A percentile compares a stretch with the other conserved stretches of the same genome.
Conservation (phyloP, 1,139 yeast genomes). For the Blastobotrys buckinghamii region DNA sequence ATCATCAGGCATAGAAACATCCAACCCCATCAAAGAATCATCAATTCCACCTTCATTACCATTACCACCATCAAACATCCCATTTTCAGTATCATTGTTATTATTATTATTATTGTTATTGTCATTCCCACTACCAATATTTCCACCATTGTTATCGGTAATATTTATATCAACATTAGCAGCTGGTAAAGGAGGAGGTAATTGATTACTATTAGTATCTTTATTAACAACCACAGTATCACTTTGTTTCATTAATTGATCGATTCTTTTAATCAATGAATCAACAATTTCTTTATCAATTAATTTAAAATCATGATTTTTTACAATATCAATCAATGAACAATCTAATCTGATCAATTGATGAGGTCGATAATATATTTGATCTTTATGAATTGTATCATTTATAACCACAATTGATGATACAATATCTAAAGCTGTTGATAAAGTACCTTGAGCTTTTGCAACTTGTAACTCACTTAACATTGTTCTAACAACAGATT, state of each 20-base stretch:
- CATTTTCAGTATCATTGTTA: not conserved
- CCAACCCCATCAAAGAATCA: slow-evolving; percentile 10
- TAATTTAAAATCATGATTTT: not conserved
- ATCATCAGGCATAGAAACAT: slow-evolving; percentile 10
- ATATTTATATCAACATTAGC: slow-evolving; percentile 1
- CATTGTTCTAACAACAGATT: slow-evolving; percentile 31
- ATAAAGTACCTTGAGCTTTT: slow-evolving; percentile 23
- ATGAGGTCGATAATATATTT: slow-evolving; percentile 6
- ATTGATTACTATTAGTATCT: not conserved
- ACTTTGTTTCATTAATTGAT: slow-evolving; percentile 9
- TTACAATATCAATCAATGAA: slow-evolving; percentile 3
- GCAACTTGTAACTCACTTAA: slow-evolving; percentile 27
- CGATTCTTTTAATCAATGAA: slow-evolving; percentile 6
- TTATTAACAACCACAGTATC: slow-evolving; percentile 4
- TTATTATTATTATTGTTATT: not conserved
- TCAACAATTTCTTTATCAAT: not conserved
- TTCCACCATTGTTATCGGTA: not conserved
- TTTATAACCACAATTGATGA: slow-evolving; percentile 16
- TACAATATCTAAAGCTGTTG: slow-evolving; percentile 22
- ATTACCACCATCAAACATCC: not conserved
- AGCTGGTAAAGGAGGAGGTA: slow-evolving; percentile 7
- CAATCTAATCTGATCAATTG: slow-evolving; percentile 10
- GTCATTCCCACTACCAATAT: not conserved
- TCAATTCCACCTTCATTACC: slow-evolving; percentile 1
- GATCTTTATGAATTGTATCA: slow-evolving; percentile 14